These are phyloP conservation scores for Termitomyces sp. DNA, from an alignment of 768 basidiomycete genomes.

Conservation along the genomic window DNA sequence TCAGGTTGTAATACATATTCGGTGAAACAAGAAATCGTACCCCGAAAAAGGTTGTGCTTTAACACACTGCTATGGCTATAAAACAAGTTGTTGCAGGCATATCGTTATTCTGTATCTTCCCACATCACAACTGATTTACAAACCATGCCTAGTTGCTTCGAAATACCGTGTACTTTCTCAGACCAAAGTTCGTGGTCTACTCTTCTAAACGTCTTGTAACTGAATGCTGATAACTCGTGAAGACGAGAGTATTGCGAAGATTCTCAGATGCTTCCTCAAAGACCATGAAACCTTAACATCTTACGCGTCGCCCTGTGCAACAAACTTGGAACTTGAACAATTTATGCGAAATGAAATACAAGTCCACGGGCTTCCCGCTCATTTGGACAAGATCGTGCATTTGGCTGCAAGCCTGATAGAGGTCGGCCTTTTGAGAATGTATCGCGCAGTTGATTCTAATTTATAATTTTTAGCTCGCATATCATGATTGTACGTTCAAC, in stretches of 20 bases:
- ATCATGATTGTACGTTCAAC: conserved; percentile 12
- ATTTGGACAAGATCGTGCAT: conserved; percentile 5
- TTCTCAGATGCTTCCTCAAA: conserved; percentile 3
- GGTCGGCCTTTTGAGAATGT: background rate
- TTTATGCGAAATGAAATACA: conserved; percentile 9
- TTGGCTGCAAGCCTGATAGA: conserved; percentile 11
- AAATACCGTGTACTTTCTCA: background rate
- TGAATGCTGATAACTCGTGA: background rate
- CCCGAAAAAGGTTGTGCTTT: background rate
- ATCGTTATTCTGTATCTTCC: background rate
- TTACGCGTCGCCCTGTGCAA: background rate
- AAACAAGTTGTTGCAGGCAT: background rate
- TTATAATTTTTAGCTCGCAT: conserved; percentile 11
- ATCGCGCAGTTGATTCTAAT: background rate
- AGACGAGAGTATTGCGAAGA: background rate
- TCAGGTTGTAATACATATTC: background rate
- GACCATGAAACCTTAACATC: background rate
- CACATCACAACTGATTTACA: background rate
- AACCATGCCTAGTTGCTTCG: background rate
- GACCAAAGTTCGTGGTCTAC: background rate
- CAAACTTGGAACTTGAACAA: conserved; percentile 5
- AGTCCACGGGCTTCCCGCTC: background rate
- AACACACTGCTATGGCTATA: background rate
- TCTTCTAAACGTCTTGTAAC: too few species aligned
- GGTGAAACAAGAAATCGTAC: background rate